A percentile compares a stretch with the other conserved stretches of the same genome.
Conservation (phyloP, 106 monocot genomes). For the Narthecium ossifragum region DNA sequence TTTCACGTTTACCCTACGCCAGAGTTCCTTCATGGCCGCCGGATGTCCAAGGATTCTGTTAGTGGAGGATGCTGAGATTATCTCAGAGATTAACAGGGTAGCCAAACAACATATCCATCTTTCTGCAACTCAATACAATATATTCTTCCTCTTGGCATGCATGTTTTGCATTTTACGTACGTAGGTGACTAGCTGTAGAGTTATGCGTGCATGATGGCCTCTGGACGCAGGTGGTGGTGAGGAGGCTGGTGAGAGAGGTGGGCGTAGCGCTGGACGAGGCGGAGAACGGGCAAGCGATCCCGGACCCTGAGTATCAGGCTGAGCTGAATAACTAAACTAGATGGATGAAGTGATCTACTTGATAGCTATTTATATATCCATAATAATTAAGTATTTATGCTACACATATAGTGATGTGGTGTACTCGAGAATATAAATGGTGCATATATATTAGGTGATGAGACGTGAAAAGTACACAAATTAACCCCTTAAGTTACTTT, state of each 20-base stretch:
- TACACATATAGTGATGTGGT: too few relatives aligned
- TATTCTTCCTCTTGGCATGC: not conserved
- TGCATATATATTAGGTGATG: too few relatives aligned
- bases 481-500: too few relatives aligned
- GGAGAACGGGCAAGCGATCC: conserved; percentile 20
- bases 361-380: too few relatives aligned
- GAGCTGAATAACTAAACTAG: too few relatives aligned
- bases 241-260: conserved; percentile 8
- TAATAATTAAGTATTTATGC: too few relatives aligned
- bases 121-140: not conserved
- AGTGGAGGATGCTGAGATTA: conserved; percentile 14
- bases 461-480: too few relatives aligned
- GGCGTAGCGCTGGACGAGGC: conserved; percentile 18
- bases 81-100: conserved; percentile 22
- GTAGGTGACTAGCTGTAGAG: not conserved
- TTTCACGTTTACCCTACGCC: too few relatives aligned
- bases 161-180: too few relatives aligned
- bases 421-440: too few relatives aligned
- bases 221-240: conserved; percentile 18
- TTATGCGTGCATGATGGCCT: not conserved
- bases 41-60: not conserved
- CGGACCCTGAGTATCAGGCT: too few relatives aligned
- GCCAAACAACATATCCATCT: not conserved
- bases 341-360: too few relatives aligned
- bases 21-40: not conserved